A percentile compares a stretch with the other conserved stretches of the same genome.
Evolutionary conservation across 345 rosid species (phyloP).

Genomic region (Xanthoceras sorbifolium): DNA sequence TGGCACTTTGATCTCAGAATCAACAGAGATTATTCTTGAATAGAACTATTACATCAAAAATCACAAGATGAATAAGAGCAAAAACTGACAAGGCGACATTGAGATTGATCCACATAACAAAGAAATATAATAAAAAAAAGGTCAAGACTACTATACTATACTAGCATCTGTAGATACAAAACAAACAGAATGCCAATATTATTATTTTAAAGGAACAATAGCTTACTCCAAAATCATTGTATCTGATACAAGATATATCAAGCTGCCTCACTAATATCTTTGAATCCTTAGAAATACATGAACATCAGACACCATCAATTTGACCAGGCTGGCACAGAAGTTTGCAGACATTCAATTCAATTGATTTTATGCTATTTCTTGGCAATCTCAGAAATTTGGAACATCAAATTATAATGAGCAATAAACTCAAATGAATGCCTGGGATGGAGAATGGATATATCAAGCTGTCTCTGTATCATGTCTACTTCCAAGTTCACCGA

Average conservation of each 20-base stretch:
- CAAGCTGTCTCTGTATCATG: not conserved
- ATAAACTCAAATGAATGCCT: not conserved
- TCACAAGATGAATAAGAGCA: not conserved
- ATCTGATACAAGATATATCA: not conserved
- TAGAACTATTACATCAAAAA: not conserved
- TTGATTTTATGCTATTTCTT: not conserved
- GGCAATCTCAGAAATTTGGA: not conserved
- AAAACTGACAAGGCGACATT: not conserved
- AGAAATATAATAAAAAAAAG: not conserved
- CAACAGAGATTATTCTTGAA: not conserved
- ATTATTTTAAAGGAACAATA: not conserved
- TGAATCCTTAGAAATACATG: not conserved
- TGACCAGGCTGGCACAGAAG: not conserved
- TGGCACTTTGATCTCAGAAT: not conserved
- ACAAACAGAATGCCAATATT: not conserved
- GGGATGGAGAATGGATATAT: not conserved
- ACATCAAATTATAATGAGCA: not conserved
- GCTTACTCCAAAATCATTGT: not conserved
- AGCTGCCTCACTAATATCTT: not conserved
- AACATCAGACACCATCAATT: not conserved
- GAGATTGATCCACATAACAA: not conserved
- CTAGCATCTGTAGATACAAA: not conserved
- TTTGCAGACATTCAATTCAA: not conserved
- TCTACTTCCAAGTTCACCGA: not conserved
- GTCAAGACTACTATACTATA: not conserved